Percentiles rank a stretch among this genome's conserved stretches.
Conservation (phyloP, 768 basidiomycete species). For the Serendipita vermifera region DNA sequence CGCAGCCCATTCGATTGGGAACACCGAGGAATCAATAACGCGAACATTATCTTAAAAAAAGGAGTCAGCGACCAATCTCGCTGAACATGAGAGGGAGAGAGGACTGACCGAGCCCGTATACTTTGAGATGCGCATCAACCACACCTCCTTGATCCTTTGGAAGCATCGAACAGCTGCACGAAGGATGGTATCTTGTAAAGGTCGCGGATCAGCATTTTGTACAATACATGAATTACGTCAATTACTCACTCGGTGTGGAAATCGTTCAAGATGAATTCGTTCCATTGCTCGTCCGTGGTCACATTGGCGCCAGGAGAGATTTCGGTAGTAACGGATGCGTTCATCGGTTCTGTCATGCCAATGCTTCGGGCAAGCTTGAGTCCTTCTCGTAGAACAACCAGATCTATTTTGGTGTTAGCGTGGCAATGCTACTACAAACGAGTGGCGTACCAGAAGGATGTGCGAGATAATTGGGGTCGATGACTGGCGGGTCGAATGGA, state of each 20-base stretch:
- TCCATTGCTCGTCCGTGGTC: constrained; percentile 42
- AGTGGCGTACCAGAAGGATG: constrained; percentile 35
- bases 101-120: constrained; percentile 36
- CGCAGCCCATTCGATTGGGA: constrained; percentile 40
- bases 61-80: not conserved
- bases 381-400: constrained; percentile 41
- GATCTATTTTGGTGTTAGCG: constrained; percentile 23
- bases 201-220: no score
- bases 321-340: constrained; percentile 33
- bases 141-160: constrained; percentile 42
- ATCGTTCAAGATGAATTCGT: constrained; percentile 34
- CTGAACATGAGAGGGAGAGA: not conserved
- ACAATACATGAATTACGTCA: not conserved
- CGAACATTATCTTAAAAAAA: constrained; percentile 34
- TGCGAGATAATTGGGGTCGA: constrained; percentile 55
- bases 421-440: not conserved
- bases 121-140: constrained; percentile 41
- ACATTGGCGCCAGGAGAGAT: constrained; percentile 37
- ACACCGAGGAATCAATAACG: constrained; percentile 45
- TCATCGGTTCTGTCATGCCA: constrained; percentile 40
- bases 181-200: constrained; percentile 36
- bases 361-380: constrained; percentile 48
- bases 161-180: constrained; percentile 45
- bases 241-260: constrained; percentile 32
- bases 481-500: constrained; percentile 45